Evolutionary conservation across 2,329 filamentous ascomycete species (phyloP), one percentile per base, ranked within the genome.

Genomic region (Huntiella abstrusa): DNA sequence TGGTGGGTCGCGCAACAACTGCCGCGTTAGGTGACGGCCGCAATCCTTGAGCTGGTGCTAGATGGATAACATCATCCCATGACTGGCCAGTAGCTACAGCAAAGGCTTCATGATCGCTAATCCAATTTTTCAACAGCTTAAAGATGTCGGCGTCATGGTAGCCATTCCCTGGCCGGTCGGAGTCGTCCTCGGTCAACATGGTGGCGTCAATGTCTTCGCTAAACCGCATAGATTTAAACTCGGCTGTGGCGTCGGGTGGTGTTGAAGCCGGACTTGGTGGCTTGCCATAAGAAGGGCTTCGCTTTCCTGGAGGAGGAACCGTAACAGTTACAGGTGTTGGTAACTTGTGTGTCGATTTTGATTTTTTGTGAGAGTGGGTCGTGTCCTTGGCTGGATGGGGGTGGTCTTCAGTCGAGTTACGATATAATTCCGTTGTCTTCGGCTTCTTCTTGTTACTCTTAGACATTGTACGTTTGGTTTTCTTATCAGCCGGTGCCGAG

Each of bases 371-470:
- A 38, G 77, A 38, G 43, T 45, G 43, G 12, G 33, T 35, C 17
- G 6, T 45, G 33, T 38, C 12, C 4, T 28, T 38, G 13, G 38
- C 35, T 17, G 16, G 37, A 16, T 17, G 28, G 11, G 15, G 12
- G 22, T 41, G 40, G 4, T 32, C 16, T 16, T 38, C 19, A 13
- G 13, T 2, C 13, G 33, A 19, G 59, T 38, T 64, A 60, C 76
- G 64, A 55, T 76, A 73, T 32, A 78, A 60, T 38, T 77, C 76
- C 22, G 62, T 64, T 7, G 86, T 83, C 58, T 86, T 92, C 34
- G 72, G 61, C 62, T 87, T 93, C 68, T 92, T 95, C 67, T 87
- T 94, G 58, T 86, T 81, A 58, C 72, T 80, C 60, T 94, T 94
- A 10, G 82, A 68, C 5, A 79, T 71, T 6, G 79, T 75, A 51